Base-by-base conservation (phyloP, 2,329 filamentous ascomycete species). In the Colletotrichum tropicicola region DNA sequence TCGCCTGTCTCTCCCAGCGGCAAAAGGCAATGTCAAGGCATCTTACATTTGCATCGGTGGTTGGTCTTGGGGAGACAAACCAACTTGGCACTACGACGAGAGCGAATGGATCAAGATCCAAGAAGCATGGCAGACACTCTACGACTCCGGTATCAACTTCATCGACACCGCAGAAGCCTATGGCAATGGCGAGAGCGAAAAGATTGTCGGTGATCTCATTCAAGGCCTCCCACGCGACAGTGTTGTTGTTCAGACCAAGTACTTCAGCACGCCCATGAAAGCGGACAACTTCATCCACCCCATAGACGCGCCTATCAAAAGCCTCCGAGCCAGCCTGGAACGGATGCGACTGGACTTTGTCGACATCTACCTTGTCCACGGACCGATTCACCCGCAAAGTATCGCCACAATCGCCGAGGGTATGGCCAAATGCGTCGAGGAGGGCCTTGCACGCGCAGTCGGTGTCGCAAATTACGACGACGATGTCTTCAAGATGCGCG, bases 361-460 rank as follows among this genome's bases (percentile, higher is more conserved):
- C n/a, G 57, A 45, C 28, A 53, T 49, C 37, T 56, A 59, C 19
- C 55, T 59, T 15, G 35, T 43, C 15, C 45, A 59, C 19, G 45
- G 55, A 7, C 45, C 32, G 9, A 51, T 51, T 6, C 45, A 59
- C 2, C 45, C 45, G 3, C 32, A 49, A 13, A 44, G 55, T 10
- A 27, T 35, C 10, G 19, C 13, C 0, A 48, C 21, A 10, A 13
- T 48, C 12, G 30, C 43, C 3, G 30, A 28, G 17, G 30, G 30
- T 0, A 49, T 41, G 23, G 54, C 30, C 2, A 49, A 58, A 15
- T 49, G 43, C 21, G 54, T 41, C 10, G 21, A 58, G 30, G 6
- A 58, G 25, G 43, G 54, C 10, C 30, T 49, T 10, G 21, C 54
- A 2, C 28, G 23, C 10, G 30, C 30, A 6, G 21, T 58, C 9